phyloP scores from a whole-genome alignment of 2,329 filamentous ascomycete genomes.

The Nannizziopsis barbatae region DNA sequence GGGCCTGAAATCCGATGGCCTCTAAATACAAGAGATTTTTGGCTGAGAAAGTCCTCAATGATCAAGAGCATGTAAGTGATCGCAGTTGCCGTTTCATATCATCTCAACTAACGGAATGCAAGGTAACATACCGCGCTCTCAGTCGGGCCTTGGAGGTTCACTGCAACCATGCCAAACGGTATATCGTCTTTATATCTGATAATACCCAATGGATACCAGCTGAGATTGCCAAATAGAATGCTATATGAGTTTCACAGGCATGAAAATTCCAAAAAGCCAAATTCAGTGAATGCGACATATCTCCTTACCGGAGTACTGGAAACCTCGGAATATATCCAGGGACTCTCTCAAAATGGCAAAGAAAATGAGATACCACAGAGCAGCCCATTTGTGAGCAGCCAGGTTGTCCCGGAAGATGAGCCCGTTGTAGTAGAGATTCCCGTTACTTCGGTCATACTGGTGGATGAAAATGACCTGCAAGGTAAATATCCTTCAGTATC shows the following conservation, averaged over 20 bases:
- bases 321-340: slow-evolving; percentile 25
- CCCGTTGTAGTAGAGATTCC: slow-evolving; percentile 39
- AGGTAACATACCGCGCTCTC: slow-evolving; percentile 80
- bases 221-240: slow-evolving; percentile 48
- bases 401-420: slow-evolving; percentile 46
- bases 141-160: slow-evolving; percentile 75
- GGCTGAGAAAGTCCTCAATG: slow-evolving; percentile 62
- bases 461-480: slow-evolving; percentile 60
- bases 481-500: slow-evolving; percentile 35
- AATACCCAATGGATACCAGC: slow-evolving; percentile 15
- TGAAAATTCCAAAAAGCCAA: slow-evolving; percentile 63
- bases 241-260: slow-evolving; percentile 72
- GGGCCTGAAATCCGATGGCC: slow-evolving; percentile 24
- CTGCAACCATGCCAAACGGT: slow-evolving; percentile 83
- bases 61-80: slow-evolving; percentile 55
- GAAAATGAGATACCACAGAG: slow-evolving; percentile 57
- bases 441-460: slow-evolving; percentile 53
- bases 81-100: not conserved
- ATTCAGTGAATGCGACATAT: slow-evolving; percentile 84
- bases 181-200: slow-evolving; percentile 24
- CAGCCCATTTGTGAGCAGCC: slow-evolving; percentile 57
- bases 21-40: slow-evolving; percentile 59
- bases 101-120: slow-evolving; percentile 12
- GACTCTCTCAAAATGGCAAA: slow-evolving; percentile 41
- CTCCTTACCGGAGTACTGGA: slow-evolving; percentile 61